Evolutionary conservation across 2,329 filamentous ascomycete species (phyloP), one percentile per base, ranked within the genome.

Genomic region (Helotiales sp.): DNA sequence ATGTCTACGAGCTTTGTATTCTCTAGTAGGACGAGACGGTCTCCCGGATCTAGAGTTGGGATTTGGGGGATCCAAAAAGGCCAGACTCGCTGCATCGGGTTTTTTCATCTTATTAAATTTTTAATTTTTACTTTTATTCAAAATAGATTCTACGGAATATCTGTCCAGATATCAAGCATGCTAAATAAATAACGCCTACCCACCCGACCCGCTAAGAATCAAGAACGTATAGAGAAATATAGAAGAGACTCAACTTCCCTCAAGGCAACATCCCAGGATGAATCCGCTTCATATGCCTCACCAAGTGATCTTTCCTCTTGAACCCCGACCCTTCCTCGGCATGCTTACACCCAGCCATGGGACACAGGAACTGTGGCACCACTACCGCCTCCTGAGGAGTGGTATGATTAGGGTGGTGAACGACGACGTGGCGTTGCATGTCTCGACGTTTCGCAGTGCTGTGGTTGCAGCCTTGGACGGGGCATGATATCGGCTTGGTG

Each of bases 271-370:
- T 27, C n/a, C 42, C 27, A 4, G 46, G 46, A 48, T 48, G 46
- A 13, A 31, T 33, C 46, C 29, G 22, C 29, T 48, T 31, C 46
- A 48, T 10, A 48, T 48, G 46, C 29, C 46, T 48, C 25, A 48
- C 46, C 46, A 48, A 48, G 19, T 48, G 46, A 19, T 48, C 46
- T 22, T 31, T 31, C 46, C 46, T 48, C 46, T 29, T 48, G 12
- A 48, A 48, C 46, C 46, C 46, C 38, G 38, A 22, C 22, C 17
- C 22, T 12, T 19, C 22, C 40, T 44, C 40, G 40, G 46, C 25
- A 22, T 48, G 12, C 46, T 48, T 48, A 33, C 46, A 48, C 5
- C 46, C 17, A 19, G 9, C 25, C 15, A 48, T 27, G 17, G 46
- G 46, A 48, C 46, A 48, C 29, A 48, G 6, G 17, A 30, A 22